Conservation (phyloP, 2,329 filamentous ascomycete species). For the Aspergillus sp. region DNA sequence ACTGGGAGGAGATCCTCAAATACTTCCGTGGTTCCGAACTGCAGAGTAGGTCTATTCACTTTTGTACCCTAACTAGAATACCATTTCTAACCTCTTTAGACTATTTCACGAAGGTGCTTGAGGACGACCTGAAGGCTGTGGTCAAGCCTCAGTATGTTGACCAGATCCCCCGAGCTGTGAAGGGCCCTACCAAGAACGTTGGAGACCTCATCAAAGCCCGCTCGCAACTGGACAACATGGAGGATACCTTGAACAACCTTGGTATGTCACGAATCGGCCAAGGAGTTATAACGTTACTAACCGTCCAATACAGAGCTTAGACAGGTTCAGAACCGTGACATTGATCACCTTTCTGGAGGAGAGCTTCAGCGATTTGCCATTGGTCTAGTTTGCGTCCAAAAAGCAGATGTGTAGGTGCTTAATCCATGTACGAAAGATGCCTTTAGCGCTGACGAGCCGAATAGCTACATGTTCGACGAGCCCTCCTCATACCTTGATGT, state of each 20-base stretch:
- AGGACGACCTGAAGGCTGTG: slow-evolving; percentile 95
- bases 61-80: not conserved
- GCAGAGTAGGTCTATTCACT: slow-evolving; percentile 66
- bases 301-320: slow-evolving; percentile 68
- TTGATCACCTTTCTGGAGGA: slow-evolving; percentile 88
- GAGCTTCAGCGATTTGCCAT: slow-evolving; percentile 98
- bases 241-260: slow-evolving; percentile 79
- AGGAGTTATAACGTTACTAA: slow-evolving; percentile 14
- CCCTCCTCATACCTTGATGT: slow-evolving; percentile 99
- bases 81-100: slow-evolving; percentile 53
- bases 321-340: slow-evolving; percentile 89
- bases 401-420: slow-evolving; percentile 74
- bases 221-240: slow-evolving; percentile 72
- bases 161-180: slow-evolving; percentile 92
- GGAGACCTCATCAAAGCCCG: slow-evolving; percentile 74
- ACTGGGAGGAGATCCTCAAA: slow-evolving; percentile 99
- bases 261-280: slow-evolving; percentile 38
- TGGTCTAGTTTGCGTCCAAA: slow-evolving; percentile 89
- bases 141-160: slow-evolving; percentile 99
- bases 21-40: slow-evolving; percentile 97
- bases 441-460: slow-evolving; percentile 14
- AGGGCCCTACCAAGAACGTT: slow-evolving; percentile 76
- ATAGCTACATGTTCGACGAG: slow-evolving; percentile 96
- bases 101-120: slow-evolving; percentile 97
- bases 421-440: not conserved